Conservation (phyloP, 169 alveolate genomes). For the Cryptosporidium sp. region DNA sequence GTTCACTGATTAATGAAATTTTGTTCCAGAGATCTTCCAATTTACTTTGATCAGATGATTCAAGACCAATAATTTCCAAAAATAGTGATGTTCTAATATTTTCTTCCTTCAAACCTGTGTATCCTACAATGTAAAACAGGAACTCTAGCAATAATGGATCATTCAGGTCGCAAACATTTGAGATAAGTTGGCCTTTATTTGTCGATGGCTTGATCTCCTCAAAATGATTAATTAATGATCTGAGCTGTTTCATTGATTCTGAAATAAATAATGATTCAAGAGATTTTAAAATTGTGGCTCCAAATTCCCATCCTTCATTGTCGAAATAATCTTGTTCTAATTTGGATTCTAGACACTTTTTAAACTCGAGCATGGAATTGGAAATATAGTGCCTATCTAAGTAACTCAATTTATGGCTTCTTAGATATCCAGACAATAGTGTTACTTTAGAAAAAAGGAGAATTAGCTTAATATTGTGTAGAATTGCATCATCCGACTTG, state of each 20-base stretch:
- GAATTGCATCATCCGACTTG: constrained; percentile 6
- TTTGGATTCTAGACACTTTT: background rate
- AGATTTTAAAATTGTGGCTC: constrained; percentile 10
- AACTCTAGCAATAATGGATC: constrained; percentile 60
- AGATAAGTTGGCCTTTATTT: background rate
- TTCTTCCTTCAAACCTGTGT: constrained; percentile 5
- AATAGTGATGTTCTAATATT: background rate
- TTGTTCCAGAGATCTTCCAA: constrained; percentile 31
- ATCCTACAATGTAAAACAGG: constrained; percentile 41
- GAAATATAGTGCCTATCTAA: constrained; percentile 50
- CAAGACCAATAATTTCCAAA: constrained; percentile 18
- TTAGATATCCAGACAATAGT: constrained; percentile 41
- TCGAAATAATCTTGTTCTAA: background rate
- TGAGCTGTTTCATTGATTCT: constrained; percentile 45
- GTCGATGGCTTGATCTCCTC: background rate
- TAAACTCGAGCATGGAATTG: constrained; percentile 15
- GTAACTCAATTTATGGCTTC: constrained; percentile 6
- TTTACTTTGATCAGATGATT: background rate
- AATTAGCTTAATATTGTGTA: constrained; percentile 52
- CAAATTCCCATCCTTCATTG: constrained; percentile 32
- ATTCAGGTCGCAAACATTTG: constrained; percentile 27
- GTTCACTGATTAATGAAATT: constrained; percentile 6
- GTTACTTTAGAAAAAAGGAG: constrained; percentile 22
- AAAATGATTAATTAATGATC: constrained; percentile 1
- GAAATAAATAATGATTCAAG: constrained; percentile 45